phyloP scores from a whole-genome alignment of 2,329 filamentous ascomycete genomes.

The Coleophoma cylindrospora region DNA sequence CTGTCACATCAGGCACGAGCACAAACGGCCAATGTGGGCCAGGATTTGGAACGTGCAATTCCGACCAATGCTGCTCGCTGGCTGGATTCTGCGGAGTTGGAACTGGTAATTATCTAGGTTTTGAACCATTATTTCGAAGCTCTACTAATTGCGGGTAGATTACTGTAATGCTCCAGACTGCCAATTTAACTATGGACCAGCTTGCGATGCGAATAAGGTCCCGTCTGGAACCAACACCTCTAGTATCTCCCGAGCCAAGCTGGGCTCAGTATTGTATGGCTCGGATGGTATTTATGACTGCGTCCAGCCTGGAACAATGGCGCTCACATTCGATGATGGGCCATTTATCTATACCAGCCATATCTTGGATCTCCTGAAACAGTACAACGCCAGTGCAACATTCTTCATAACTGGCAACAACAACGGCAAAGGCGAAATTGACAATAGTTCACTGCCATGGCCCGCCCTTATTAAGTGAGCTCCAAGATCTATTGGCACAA shows the following conservation, averaged over 20 bases:
- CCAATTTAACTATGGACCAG: conserved; percentile 52
- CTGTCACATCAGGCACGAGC: conserved; percentile 3
- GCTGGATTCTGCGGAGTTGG: conserved; percentile 15
- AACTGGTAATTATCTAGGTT: background rate
- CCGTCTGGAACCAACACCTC: conserved; percentile 50
- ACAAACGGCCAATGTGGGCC: conserved; percentile 18
- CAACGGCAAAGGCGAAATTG: conserved; percentile 45
- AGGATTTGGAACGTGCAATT: conserved; percentile 12
- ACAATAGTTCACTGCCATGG: conserved; percentile 40
- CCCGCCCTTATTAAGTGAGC: conserved; percentile 22
- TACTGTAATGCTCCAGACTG: conserved; percentile 58
- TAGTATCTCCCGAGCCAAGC: conserved; percentile 38
- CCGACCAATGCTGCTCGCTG: conserved; percentile 16
- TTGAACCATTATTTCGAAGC: background rate
- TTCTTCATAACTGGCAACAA: conserved; percentile 46
- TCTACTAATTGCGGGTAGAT: conserved; percentile 18
- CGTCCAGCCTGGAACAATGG: conserved; percentile 52
- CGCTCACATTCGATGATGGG: conserved; percentile 65
- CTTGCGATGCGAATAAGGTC: conserved; percentile 52
- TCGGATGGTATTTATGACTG: conserved; percentile 51
- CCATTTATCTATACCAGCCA: conserved; percentile 56
- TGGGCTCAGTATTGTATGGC: conserved; percentile 52
- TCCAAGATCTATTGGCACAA: no score
- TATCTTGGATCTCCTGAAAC: conserved; percentile 54
- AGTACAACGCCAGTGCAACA: conserved; percentile 58